These are phyloP conservation scores for Phytophthora ohioensis DNA, from an alignment of 352 stramenopile species.

Conservation along the genomic window DNA sequence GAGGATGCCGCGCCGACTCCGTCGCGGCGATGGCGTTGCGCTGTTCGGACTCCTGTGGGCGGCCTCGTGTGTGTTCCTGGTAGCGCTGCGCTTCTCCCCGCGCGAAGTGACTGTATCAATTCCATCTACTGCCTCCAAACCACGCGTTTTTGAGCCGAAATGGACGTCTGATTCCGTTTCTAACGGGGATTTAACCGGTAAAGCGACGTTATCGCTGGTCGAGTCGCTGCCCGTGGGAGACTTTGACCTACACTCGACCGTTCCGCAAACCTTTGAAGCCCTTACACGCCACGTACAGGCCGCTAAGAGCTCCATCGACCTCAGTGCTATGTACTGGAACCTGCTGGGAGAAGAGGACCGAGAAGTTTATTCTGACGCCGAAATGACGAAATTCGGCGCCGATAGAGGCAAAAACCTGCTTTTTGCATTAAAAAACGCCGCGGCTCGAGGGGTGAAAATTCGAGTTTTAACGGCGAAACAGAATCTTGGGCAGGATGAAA, in stretches of 20 bases:
- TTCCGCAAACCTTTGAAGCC: slow-evolving; percentile 56
- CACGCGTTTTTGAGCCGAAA: slow-evolving; percentile 33
- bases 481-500: slow-evolving; percentile 12
- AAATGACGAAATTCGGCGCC: slow-evolving; percentile 73
- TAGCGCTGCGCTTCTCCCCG: slow-evolving; percentile 31
- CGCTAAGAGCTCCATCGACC: slow-evolving; percentile 63
- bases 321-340: slow-evolving; percentile 91
- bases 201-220: slow-evolving; percentile 55
- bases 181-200: slow-evolving; percentile 3
- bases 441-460: slow-evolving; percentile 59
- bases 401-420: slow-evolving; percentile 63
- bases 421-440: slow-evolving; percentile 56
- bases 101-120: neutral
- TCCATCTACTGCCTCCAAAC: neutral
- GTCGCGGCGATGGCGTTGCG: slow-evolving; percentile 31
- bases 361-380: slow-evolving; percentile 51
- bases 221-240: slow-evolving; percentile 77
- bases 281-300: slow-evolving; percentile 53
- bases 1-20: slow-evolving; percentile 17
- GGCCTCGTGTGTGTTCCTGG: slow-evolving; percentile 34
- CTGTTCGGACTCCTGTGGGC: slow-evolving; percentile 41
- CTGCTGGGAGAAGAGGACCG: slow-evolving; percentile 68
- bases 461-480: slow-evolving; percentile 59
- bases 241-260: slow-evolving; percentile 50
- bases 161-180: slow-evolving; percentile 17